Conservation (phyloP, 345 rosid genomes). For the Aegle marmelos region DNA sequence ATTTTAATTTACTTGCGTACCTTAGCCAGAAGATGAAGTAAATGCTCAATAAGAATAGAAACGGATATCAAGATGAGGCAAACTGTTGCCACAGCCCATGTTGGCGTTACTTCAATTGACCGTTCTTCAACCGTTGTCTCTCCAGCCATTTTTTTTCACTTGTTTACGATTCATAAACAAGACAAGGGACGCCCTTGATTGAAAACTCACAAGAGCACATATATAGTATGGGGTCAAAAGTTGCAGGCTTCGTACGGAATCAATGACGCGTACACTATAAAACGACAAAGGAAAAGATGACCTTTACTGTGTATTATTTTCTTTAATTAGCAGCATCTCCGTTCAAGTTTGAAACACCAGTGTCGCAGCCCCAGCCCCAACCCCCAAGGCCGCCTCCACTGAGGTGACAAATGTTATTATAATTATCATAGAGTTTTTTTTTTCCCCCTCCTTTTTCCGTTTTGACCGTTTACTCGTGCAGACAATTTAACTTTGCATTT, state of each 20-base stretch:
- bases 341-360: background rate
- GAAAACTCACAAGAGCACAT: background rate
- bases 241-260: background rate
- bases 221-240: background rate
- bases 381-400: no score
- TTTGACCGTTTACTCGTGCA: background rate
- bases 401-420: no score
- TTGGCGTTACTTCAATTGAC: conserved; percentile 58
- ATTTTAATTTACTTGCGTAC: conserved; percentile 14
- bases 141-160: conserved; percentile 15
- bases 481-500: no score
- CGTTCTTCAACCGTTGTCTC: conserved; percentile 25
- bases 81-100: conserved; percentile 88
- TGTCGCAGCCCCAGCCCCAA: background rate
- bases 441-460: background rate
- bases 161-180: background rate
- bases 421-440: no score
- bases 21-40: conserved; percentile 52
- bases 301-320: background rate
- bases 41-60: conserved; percentile 57
- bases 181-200: background rate
- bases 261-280: background rate
- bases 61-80: conserved; percentile 55
- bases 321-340: background rate
- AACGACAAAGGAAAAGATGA: background rate